A percentile compares a stretch with the other conserved stretches of the same genome.
Evolutionary conservation across 2,329 filamentous ascomycete genomes (phyloP).

Genomic region (Seiridium unicorne): DNA sequence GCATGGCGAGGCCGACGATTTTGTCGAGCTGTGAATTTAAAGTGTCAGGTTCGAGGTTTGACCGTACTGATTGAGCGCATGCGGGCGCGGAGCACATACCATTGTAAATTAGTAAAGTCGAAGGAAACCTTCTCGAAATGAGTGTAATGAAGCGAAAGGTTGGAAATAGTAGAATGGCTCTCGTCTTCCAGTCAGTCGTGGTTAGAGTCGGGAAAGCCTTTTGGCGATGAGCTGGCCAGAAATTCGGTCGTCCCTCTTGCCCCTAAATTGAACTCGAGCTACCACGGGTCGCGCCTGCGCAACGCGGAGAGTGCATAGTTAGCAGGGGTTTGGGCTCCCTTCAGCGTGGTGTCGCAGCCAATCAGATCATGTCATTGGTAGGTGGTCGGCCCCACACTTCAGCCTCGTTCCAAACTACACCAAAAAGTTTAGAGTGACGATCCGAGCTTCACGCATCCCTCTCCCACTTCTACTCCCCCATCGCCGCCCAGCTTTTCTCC

Average conservation of each 20-base stretch:
- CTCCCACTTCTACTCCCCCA: background rate
- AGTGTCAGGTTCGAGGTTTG: too few relatives aligned
- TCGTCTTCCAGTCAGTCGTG: too few relatives aligned
- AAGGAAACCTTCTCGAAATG: constrained; percentile 5
- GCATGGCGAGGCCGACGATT: constrained; percentile 67
- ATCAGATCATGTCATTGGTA: background rate
- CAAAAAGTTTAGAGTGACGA: constrained; percentile 3
- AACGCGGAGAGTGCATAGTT: background rate
- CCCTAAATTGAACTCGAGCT: constrained; percentile 1
- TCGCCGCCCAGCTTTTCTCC: background rate
- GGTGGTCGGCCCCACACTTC: background rate
- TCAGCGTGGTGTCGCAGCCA: background rate
- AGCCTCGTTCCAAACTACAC: background rate
- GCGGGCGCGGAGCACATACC: constrained; percentile 16
- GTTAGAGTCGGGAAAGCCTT: background rate
- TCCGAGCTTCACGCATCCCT: background rate
- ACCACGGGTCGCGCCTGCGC: background rate
- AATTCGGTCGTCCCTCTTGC: background rate
- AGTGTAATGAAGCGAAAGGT: constrained; percentile 6
- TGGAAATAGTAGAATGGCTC: too few relatives aligned
- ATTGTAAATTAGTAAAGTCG: constrained; percentile 23
- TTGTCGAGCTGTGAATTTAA: constrained; percentile 73
- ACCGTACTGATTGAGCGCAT: too few relatives aligned
- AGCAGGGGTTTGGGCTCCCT: too few relatives aligned
- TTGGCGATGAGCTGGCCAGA: constrained; percentile 5